A percentile compares a stretch with the other conserved stretches of the same genome.
These are phyloP conservation scores for Trametes sanguinea DNA, from an alignment of 768 basidiomycete genomes.

Conservation along the genomic window DNA sequence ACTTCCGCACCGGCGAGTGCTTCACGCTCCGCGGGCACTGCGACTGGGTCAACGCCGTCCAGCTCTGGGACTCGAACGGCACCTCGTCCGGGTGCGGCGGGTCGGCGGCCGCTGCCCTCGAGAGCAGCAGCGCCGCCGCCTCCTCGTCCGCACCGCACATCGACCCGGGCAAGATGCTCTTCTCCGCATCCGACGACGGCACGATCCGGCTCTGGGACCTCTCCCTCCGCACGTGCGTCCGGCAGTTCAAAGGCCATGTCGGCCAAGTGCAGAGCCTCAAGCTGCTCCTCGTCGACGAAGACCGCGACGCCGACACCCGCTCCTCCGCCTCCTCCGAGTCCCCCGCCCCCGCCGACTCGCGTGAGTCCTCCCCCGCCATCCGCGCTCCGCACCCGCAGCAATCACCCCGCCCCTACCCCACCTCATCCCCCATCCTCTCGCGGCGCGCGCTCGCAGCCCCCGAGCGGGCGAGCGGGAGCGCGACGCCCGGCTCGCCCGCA, in stretches of 20 bases:
- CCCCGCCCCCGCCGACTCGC: background rate
- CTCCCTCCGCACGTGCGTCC: constrained; percentile 72
- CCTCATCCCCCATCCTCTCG: constrained; percentile 10
- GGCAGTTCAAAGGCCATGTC: constrained; percentile 86
- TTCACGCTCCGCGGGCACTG: constrained; percentile 91
- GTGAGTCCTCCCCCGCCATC: background rate
- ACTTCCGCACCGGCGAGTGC: constrained; percentile 86
- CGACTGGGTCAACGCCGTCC: constrained; percentile 96
- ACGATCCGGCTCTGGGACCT: constrained; percentile 96
- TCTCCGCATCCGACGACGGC: constrained; percentile 95
- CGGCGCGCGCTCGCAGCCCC: constrained; percentile 2
- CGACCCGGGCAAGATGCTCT: constrained; percentile 89
- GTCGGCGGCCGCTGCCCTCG: constrained; percentile 6
- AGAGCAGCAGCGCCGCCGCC: background rate
- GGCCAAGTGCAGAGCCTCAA: constrained; percentile 93
- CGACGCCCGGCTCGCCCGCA: constrained; percentile 1
- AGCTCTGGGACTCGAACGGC: constrained; percentile 78
- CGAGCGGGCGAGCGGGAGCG: background rate
- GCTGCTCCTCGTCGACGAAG: constrained; percentile 68
- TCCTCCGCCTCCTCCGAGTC: constrained; percentile 24
- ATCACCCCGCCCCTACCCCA: background rate
- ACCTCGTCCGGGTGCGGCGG: constrained; percentile 26
- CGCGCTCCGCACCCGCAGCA: background rate
- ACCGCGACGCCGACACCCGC: constrained; percentile 29
- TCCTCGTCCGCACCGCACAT: constrained; percentile 46